Evolutionary conservation across 2,329 filamentous ascomycete genomes (phyloP).

Genomic region (Xylariaceae sp.): DNA sequence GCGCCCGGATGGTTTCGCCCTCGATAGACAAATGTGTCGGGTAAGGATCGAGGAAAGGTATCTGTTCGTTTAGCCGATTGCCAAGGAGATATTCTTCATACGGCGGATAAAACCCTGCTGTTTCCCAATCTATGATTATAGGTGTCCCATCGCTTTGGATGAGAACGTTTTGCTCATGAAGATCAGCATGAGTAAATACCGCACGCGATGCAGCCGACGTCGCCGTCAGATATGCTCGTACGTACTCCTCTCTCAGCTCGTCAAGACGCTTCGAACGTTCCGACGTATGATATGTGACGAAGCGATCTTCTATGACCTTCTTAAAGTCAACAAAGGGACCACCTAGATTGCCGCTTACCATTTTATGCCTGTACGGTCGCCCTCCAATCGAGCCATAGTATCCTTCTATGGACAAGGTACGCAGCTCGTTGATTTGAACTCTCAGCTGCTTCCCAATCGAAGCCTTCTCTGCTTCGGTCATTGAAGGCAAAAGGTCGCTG

Average conservation of each 20-base stretch:
- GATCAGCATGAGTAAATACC: slow-evolving; percentile 2
- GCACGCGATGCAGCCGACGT: not conserved
- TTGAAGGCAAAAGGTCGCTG: not conserved
- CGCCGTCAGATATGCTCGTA: not conserved
- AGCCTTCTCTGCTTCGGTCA: not conserved
- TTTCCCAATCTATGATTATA: not conserved
- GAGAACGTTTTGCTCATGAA: slow-evolving; percentile 2
- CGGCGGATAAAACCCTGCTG: slow-evolving; percentile 4
- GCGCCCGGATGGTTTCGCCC: not conserved
- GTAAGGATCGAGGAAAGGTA: slow-evolving; percentile 1
- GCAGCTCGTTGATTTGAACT: slow-evolving; percentile 5
- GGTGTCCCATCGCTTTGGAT: not conserved
- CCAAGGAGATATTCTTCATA: not conserved
- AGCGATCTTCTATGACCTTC: not conserved
- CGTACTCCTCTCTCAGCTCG: not conserved
- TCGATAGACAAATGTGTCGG: not conserved
- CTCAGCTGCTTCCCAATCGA: not conserved
- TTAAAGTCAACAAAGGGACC: slow-evolving; percentile 2
- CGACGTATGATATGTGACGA: not conserved
- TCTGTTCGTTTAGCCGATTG: fast-evolving
- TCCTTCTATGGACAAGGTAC: not conserved
- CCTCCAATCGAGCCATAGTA: slow-evolving; percentile 10
- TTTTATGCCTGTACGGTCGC: not conserved
- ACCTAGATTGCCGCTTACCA: not conserved
- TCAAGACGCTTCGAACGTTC: not conserved